Base-by-base conservation (phyloP, 2,329 filamentous ascomycete species). In the Aureobasidium leucospermi region DNA sequence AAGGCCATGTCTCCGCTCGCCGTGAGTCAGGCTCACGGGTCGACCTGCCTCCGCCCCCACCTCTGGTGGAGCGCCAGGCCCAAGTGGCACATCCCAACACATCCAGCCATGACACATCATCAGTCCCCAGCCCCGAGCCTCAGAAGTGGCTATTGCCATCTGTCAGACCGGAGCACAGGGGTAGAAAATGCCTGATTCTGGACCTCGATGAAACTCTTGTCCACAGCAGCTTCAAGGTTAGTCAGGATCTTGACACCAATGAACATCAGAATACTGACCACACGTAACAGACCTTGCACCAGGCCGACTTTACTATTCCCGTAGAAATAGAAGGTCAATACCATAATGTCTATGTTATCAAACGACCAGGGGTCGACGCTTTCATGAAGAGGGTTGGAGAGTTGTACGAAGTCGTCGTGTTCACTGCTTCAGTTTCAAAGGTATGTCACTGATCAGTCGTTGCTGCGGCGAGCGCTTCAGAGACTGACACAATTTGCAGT, bases 361-460 rank as follows among this genome's bases (percentile, higher is more conserved):
- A 99, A 78, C 85, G 94, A 68, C 94, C 94, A n/a, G 94, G 94
- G 58, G 94, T 99, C 19, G 94, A 99, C 71, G 87, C 95, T 65
- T 99, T 99, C 75, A 96, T 99, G 90, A 97, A 97, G 80, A 82
- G 94, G 61, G 92, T 99, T 38, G 94, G 94, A 52, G 94, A 99
- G 75, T 81, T 99, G 52, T 99, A 97, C 69, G 94, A 99, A 76
- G 93, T 99, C 51, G 94, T 99, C 29, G 93, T 99, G 47, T 99
- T 99, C 72, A 99, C 94, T 42, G 94, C 94, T 57, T 99, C 94
- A 8, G 94, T 99, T 55, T 96, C 94, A 42, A 99, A 99, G 84
- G 90, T 92, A 77, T 66, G 68, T 65, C 61, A 7, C 43, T 15
- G 23, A 8, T 43, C 6, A 11, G 15, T 16, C 46, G 16, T 58